A percentile compares a stretch with the other conserved stretches of the same genome.
phyloP scores from a whole-genome alignment of 129 eudicot species.

The Ambrosia trifida region DNA sequence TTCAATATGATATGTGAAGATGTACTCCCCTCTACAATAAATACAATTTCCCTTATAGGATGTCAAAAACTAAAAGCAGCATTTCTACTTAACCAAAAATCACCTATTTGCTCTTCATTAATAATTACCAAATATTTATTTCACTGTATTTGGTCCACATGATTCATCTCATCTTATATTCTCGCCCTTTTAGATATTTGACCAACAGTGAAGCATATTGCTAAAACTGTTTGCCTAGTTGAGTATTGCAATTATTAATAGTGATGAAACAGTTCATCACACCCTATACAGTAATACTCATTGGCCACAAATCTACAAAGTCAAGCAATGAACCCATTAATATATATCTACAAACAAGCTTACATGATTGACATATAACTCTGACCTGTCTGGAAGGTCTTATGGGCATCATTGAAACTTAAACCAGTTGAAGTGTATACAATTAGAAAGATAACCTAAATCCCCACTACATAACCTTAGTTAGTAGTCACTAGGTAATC shows the following conservation, averaged over 20 bases:
- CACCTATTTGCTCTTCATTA: background rate
- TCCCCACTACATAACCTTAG: slow-evolving; percentile 1
- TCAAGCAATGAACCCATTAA: background rate
- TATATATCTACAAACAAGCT: slow-evolving; percentile 8
- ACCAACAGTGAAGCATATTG: slow-evolving; percentile 5
- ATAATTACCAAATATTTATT: background rate
- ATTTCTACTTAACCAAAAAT: background rate
- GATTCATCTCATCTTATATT: background rate
- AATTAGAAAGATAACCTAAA: background rate
- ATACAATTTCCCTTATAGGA: background rate
- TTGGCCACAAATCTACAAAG: background rate
- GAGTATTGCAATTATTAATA: slow-evolving; percentile 2
- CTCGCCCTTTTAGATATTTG: background rate
- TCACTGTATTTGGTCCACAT: slow-evolving; percentile 9
- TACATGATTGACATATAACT: background rate
- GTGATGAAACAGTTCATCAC: background rate
- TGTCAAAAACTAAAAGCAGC: background rate
- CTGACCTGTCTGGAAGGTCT: background rate
- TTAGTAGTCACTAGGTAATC: background rate
- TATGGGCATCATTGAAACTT: background rate
- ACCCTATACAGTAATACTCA: background rate
- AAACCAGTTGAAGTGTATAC: background rate
- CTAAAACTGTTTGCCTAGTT: background rate
- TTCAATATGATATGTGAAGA: background rate
- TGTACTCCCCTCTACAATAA: background rate